A percentile compares a stretch with the other conserved stretches of the same genome.
Evolutionary conservation across 75 land plant species (phyloP).

Genomic region (Cryptomeria japonica): DNA sequence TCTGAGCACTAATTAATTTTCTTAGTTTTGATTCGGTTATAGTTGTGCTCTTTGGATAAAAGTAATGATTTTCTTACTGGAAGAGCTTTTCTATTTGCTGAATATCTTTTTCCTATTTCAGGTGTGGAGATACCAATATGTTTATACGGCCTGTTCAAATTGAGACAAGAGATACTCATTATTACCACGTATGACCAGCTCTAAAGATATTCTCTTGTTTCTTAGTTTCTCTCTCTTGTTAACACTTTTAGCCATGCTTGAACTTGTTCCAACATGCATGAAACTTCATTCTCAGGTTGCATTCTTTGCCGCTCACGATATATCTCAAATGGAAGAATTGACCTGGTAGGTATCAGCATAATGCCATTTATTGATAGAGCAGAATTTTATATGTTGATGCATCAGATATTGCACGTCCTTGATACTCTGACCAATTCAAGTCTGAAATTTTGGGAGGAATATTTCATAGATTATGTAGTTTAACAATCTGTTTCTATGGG

Average conservation of each 20-base stretch:
- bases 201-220: neutral
- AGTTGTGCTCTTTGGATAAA: neutral
- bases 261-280: neutral
- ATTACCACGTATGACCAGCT: constrained; percentile 24
- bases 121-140: constrained; percentile 34
- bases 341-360: constrained; percentile 19
- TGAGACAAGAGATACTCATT: constrained; percentile 34
- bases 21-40: neutral
- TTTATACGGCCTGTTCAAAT: constrained; percentile 32
- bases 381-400: neutral
- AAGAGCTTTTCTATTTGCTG: neutral
- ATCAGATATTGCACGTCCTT: neutral
- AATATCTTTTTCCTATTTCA: constrained; percentile 7
- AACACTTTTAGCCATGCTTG: neutral
- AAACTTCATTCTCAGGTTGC: constrained; percentile 24
- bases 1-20: neutral
- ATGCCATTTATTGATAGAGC: neutral
- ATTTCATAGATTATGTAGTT: neutral
- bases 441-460: neutral
- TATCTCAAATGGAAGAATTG: constrained; percentile 26
- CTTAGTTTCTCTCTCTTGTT: neutral
- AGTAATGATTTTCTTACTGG: neutral
- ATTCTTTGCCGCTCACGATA: constrained; percentile 24
- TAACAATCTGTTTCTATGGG: neutral
- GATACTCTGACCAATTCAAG: neutral